These are phyloP conservation scores for Nicotiana noctiflora DNA, from an alignment of 257 asterid species.

Conservation along the genomic window DNA sequence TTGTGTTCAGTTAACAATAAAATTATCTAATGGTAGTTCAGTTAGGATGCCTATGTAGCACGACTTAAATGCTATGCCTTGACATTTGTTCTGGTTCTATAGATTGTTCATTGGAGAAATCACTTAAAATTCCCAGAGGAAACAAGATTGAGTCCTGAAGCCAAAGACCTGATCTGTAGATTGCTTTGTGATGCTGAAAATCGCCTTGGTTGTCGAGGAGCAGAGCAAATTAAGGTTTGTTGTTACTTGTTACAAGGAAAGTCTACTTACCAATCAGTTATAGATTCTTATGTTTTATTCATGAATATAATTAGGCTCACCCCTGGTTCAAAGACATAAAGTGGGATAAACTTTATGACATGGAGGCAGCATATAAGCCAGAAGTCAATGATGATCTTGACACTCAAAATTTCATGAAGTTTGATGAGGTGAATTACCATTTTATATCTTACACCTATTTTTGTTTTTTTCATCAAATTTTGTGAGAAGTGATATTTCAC, in stretches of 20 bases:
- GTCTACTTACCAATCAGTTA: not conserved
- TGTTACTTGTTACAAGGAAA: not conserved
- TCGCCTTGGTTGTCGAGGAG: conserved; percentile 70
- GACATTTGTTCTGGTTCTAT: conserved; percentile 10
- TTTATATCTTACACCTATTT: not conserved
- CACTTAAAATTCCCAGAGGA: conserved; percentile 59
- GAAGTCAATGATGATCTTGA: conserved; percentile 80
- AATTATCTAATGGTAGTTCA: not conserved
- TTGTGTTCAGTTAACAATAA: not conserved
- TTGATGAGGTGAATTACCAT: conserved; percentile 54
- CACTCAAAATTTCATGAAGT: conserved; percentile 67
- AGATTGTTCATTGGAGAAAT: conserved; percentile 76
- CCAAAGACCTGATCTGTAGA: conserved; percentile 56
- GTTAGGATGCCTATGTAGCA: not conserved
- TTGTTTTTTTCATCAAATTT: not conserved
- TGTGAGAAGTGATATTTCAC: not conserved
- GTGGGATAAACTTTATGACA: conserved; percentile 67
- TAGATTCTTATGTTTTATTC: not conserved
- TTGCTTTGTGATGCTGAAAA: conserved; percentile 55
- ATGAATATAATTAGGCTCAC: conserved; percentile 46
- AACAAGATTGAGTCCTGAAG: conserved; percentile 57
- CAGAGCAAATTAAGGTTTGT: conserved; percentile 63
- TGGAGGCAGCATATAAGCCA: conserved; percentile 84
- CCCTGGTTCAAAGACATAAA: conserved; percentile 74
- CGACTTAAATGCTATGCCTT: not conserved